phyloP scores from a whole-genome alignment of 2,329 filamentous ascomycete species.

The Fusarium ramigenum region DNA sequence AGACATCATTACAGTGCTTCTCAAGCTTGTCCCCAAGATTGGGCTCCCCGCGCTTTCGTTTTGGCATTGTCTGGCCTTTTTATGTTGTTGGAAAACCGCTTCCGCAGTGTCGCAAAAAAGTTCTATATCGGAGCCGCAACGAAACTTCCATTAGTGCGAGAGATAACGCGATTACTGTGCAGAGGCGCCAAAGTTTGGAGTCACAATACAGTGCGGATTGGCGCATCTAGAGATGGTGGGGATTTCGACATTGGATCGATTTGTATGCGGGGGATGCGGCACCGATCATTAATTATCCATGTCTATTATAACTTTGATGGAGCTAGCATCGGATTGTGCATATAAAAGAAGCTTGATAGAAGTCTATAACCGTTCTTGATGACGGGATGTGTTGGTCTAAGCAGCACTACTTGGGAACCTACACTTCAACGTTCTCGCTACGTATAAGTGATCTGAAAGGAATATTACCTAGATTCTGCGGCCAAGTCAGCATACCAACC shows the following conservation, averaged over 20 bases:
- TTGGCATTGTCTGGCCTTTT: slow-evolving; percentile 56
- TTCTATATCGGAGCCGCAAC: slow-evolving; percentile 31
- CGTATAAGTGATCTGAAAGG: neutral
- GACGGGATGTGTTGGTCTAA: neutral
- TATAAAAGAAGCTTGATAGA: neutral
- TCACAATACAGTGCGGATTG: slow-evolving; percentile 10
- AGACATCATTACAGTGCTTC: slow-evolving; percentile 67
- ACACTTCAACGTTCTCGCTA: neutral
- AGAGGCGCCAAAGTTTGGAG: rapidly evolving
- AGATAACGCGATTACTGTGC: slow-evolving; percentile 35
- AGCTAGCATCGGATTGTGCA: neutral
- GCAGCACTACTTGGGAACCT: no score
- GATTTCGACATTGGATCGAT: neutral
- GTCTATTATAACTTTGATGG: neutral
- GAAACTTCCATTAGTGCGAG: slow-evolving; percentile 63
- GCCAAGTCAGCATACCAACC: neutral
- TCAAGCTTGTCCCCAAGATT: slow-evolving; percentile 61
- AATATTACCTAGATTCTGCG: neutral
- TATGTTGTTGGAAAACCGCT: slow-evolving; percentile 18
- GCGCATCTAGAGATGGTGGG: slow-evolving; percentile 24
- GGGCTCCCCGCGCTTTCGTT: slow-evolving; percentile 64
- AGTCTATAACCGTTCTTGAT: neutral
- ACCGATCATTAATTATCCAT: slow-evolving; percentile 14
- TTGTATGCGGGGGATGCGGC: slow-evolving; percentile 8
- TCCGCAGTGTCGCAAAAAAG: slow-evolving; percentile 35